Evolutionary conservation across 768 basidiomycete species (phyloP).

Genomic region (Serpula lacrymans): DNA sequence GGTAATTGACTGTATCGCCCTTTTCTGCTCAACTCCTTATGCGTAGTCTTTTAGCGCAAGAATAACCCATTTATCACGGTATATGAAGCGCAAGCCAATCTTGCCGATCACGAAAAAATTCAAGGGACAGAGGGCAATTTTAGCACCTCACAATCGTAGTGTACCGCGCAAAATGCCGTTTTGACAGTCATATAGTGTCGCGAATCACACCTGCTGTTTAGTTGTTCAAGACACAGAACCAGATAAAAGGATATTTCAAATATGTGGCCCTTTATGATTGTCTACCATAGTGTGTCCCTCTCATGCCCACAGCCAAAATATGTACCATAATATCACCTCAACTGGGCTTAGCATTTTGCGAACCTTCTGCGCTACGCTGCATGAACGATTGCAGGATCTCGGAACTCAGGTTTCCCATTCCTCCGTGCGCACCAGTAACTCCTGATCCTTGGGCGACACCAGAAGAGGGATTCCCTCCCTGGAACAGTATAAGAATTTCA

Average conservation of each 20-base stretch:
- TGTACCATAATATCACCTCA: too few relatives aligned
- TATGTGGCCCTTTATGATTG: too few relatives aligned
- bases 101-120: slow-evolving; percentile 86
- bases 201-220: too few relatives aligned
- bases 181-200: too few relatives aligned
- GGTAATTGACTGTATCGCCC: slow-evolving; percentile 36
- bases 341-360: too few relatives aligned
- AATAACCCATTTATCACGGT: slow-evolving; percentile 77
- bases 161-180: too few relatives aligned
- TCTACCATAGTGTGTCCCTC: too few relatives aligned
- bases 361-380: slow-evolving; percentile 35
- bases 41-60: slow-evolving; percentile 52
- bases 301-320: too few relatives aligned
- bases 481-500: too few relatives aligned
- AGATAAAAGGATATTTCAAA: too few relatives aligned
- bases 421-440: slow-evolving; percentile 20
- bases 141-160: slow-evolving; percentile 40
- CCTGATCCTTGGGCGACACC: slow-evolving; percentile 7
- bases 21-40: background rate
- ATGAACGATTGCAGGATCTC: slow-evolving; percentile 48
- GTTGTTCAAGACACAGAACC: too few relatives aligned
- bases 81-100: slow-evolving; percentile 84
- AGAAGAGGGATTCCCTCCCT: background rate
- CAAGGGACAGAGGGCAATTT: slow-evolving; percentile 69
- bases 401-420: slow-evolving; percentile 26